Base-by-base conservation (phyloP, 2,329 filamentous ascomycete species). In the Alternaria angustiovoidea region DNA sequence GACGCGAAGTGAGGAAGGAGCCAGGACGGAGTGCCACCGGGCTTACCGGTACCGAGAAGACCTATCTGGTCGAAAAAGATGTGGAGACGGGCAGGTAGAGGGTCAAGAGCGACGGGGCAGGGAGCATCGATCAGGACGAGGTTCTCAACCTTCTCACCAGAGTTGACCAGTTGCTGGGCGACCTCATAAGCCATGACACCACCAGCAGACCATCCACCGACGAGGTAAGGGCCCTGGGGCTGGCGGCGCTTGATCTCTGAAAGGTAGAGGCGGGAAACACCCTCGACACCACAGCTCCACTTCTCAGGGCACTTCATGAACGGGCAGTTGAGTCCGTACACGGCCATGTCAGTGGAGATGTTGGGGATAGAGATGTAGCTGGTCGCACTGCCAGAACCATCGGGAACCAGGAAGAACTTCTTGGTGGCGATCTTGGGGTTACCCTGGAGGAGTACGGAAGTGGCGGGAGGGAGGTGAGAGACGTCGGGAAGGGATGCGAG, bases 61-160 rank as follows among this genome's bases (percentile, higher is more conserved):
- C 90, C 90, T 54, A 92, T 89, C 48, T 85, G 83, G 54, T 89
- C 89, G 70, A 92, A 91, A 84, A 90, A 93, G 65, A 88, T 84
- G 76, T 91, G 89, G 9, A 92, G 85, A 63, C 84, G 81, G 22
- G 80, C 79, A 5, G 83, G 79, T 5, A 85, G 81, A 54, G 83
- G 83, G 39, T 80, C 83, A 34, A 85, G 80, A 66, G 81, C 77
- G 61, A 85, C 81, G 0, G 84, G 84, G 74, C 82, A 84, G 16
- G 84, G 84, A 12, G 84, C 81, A 70, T 86, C 84, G 58, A 86
- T 83, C 36, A 86, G 78, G 24, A 86, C 75, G 3, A 86, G 81
- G 61, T 77, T 81, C 62, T 83, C 82, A 12, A 85, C 81, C 58
- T 80, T 77, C 60, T 86, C 83, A 36, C 81, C 82, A 7, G 75